phyloP scores from a whole-genome alignment of 1,284 basidiomycete species.

The Ustilago crameri region DNA sequence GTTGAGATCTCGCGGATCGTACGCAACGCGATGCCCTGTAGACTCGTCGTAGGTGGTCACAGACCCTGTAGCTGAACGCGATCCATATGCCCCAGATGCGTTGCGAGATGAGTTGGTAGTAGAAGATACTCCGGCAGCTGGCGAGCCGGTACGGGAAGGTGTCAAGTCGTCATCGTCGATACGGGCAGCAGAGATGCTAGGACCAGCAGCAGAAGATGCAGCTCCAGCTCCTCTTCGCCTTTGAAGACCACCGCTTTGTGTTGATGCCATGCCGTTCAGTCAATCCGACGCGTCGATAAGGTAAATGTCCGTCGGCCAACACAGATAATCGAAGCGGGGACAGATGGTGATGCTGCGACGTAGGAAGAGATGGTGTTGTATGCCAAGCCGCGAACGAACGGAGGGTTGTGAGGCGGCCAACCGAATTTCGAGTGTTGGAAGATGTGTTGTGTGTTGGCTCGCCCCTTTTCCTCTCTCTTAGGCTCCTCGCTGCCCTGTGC shows the following conservation, averaged over 20 bases:
- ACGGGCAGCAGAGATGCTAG: slow-evolving; percentile 30
- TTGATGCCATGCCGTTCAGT: slow-evolving; percentile 24
- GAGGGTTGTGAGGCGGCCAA: neutral
- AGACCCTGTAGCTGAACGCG: slow-evolving; percentile 49
- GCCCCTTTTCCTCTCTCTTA: slow-evolving; percentile 4
- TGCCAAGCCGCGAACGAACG: no score
- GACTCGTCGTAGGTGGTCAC: slow-evolving; percentile 45
- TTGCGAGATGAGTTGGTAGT: slow-evolving; percentile 29
- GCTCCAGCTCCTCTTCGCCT: slow-evolving; percentile 38
- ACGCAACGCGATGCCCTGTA: slow-evolving; percentile 76
- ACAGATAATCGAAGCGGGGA: no score
- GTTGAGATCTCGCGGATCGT: slow-evolving; percentile 89
- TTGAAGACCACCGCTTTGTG: slow-evolving; percentile 40
- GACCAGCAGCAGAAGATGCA: slow-evolving; percentile 21
- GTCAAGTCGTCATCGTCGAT: slow-evolving; percentile 36
- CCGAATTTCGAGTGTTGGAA: no score
- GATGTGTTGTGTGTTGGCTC: neutral
- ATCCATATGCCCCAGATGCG: slow-evolving; percentile 26
- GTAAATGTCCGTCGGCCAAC: no score
- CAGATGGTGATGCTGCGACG: neutral
- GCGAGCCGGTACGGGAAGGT: slow-evolving; percentile 35
- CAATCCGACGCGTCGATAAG: neutral
- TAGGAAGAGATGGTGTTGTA: no score
- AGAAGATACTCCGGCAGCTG: slow-evolving; percentile 23
- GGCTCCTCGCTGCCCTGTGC: slow-evolving; percentile 33